A percentile compares a stretch with the other conserved stretches of the same genome.
Conservation (phyloP, 1,139 yeast species). For the Saccharomyces pastorianus region DNA sequence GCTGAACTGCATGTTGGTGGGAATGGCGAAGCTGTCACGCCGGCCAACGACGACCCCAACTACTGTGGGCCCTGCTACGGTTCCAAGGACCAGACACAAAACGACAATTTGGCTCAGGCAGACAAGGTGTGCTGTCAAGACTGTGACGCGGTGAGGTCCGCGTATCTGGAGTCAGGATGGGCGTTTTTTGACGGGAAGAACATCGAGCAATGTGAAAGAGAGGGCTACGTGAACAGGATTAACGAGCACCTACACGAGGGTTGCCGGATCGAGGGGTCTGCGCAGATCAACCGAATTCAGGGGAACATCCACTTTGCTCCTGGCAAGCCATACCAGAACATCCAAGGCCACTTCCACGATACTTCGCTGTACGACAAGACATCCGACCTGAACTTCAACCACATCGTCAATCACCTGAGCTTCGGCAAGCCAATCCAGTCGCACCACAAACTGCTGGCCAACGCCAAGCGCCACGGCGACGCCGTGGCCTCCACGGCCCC, state of each 20-base stretch:
- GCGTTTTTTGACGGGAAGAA: constrained; percentile 81
- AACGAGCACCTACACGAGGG: constrained; percentile 66
- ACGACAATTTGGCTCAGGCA: constrained; percentile 32
- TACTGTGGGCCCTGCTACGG: constrained; percentile 93
- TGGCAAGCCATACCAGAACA: constrained; percentile 52
- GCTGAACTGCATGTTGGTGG: constrained; percentile 35
- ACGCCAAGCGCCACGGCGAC: constrained; percentile 17
- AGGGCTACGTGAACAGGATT: constrained; percentile 65
- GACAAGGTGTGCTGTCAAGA: constrained; percentile 64
- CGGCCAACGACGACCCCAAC: constrained; percentile 26
- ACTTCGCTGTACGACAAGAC: constrained; percentile 56
- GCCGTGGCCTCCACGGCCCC: constrained; percentile 52
- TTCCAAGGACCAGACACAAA: constrained; percentile 55
- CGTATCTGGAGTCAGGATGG: constrained; percentile 76
- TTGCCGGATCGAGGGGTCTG: constrained; percentile 74
- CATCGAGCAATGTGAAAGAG: constrained; percentile 82
- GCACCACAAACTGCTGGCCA: constrained; percentile 14
- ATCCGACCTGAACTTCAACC: constrained; percentile 59
- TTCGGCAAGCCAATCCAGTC: constrained; percentile 59
- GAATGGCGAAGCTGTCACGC: constrained; percentile 19
- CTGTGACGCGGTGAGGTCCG: constrained; percentile 72
- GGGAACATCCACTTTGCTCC: constrained; percentile 96
- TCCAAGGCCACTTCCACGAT: constrained; percentile 73
- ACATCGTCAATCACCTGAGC: constrained; percentile 67
- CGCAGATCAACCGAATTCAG: constrained; percentile 73